phyloP scores from a whole-genome alignment of 2,329 filamentous ascomycete species.

The Trichoderma gracile region DNA sequence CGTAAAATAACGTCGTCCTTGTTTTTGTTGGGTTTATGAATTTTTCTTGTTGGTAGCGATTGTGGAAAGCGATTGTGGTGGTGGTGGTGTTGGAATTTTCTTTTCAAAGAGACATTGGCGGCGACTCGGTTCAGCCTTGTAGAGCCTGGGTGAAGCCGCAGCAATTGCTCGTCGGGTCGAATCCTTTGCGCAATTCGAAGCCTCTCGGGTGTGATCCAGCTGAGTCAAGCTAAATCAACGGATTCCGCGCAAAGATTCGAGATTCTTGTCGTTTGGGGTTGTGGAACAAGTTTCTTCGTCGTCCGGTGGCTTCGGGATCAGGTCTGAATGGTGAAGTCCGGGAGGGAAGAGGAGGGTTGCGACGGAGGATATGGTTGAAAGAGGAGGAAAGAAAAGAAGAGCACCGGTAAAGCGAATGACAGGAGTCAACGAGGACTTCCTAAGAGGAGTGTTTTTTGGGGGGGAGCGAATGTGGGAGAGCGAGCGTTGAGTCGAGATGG shows the following conservation, averaged over 20 bases:
- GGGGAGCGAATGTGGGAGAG: slow-evolving; percentile 47
- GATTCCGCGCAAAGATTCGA: slow-evolving; percentile 7
- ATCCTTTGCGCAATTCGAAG: slow-evolving; percentile 17
- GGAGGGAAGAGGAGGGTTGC: slow-evolving; percentile 13
- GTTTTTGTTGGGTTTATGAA: slow-evolving; percentile 20
- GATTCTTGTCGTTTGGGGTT: background rate
- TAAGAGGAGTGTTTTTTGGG: slow-evolving; percentile 46
- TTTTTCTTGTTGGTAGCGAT: slow-evolving; percentile 34
- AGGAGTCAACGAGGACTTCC: slow-evolving; percentile 75
- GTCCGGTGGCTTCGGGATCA: slow-evolving; percentile 11
- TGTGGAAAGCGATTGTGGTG: slow-evolving; percentile 37
- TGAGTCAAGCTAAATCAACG: background rate
- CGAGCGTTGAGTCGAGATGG: slow-evolving; percentile 32
- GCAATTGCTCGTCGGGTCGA: slow-evolving; percentile 14
- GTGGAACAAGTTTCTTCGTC: slow-evolving; percentile 1
- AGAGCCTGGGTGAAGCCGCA: background rate
- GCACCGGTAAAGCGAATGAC: slow-evolving; percentile 68
- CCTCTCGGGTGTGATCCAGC: background rate
- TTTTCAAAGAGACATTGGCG: slow-evolving; percentile 27
- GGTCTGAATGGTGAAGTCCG: slow-evolving; percentile 17
- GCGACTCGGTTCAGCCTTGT: slow-evolving; percentile 15
- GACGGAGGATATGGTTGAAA: slow-evolving; percentile 35
- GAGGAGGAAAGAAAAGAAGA: slow-evolving; percentile 52
- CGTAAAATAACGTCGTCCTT: slow-evolving; percentile 26
- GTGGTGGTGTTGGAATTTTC: slow-evolving; percentile 30